Evolutionary conservation across 208 protist genomes (phyloP), one percentile per base, ranked within the genome.

Genomic region (Leishmania arabica): DNA sequence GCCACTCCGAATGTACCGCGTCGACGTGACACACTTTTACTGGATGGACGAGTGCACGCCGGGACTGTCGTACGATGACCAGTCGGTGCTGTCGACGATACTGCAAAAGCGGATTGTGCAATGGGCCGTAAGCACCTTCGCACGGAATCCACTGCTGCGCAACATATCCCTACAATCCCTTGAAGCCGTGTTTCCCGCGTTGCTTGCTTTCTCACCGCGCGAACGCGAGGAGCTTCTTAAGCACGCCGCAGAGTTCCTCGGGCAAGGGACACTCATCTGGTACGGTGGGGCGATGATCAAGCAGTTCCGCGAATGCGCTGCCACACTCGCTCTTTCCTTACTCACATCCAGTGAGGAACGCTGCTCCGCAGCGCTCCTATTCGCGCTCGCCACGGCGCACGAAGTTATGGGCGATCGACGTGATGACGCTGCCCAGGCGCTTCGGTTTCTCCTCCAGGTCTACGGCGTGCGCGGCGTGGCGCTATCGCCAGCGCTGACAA

Each of bases 21-120:
- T 79, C 47, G 73, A 76, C 27, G 65, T 34, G 24, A 64, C 60
- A 17, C 62, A 78, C 49, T 86, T 82, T 31, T 77, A 79, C 65
- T 86, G 82, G 77, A 69, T 82, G 78, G 78, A 86, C 40, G 78
- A 86, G 65, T 82, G 73, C 78, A 37, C 73, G 66, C 74, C 82
- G 2, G 0, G 45, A 19, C 11, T 71, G 0, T 4, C 17, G 37
- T 56, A 66, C 37, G 73, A 1, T 27, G 60, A 56, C 2, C 3
- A 31, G 3, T 34, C 40, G 11, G 24, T 27, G n/a, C 45, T 8
- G 24, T 34, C 21, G 40, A 13, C n/a, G 1, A 45, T 54, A 2
- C n/a, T 82, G 42, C 77, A 82, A 66, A 78, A 79, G 19, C 42
- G 53, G 0, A 7, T 86, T 34, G 62, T 75, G 17, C 72, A 80